Evolutionary conservation across 179 eudicot genomes (phyloP), one percentile per base, ranked within the genome.

Genomic region (Silene coronaria): DNA sequence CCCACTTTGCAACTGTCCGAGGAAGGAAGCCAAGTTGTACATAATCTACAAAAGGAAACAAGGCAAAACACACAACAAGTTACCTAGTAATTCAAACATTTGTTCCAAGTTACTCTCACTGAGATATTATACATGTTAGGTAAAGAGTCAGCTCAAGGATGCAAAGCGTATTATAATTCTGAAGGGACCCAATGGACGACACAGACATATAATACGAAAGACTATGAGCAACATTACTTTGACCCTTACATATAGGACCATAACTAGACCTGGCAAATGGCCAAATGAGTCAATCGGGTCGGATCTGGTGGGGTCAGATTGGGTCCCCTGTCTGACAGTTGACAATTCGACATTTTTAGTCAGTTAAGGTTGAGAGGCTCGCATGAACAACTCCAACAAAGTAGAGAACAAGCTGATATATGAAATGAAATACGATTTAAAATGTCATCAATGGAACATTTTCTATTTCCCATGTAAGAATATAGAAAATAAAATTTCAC

Each of bases 1-100:
- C 85, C 92, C 92, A 89, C 73, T 86, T 85, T 72, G 92, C 98
- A 55, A 88, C 75, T 81, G 81, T 79, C 78, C 90, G 88, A 13
- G 98, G 97, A 27, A 93, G 85, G 85, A 93, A 93, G 19, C 98
- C 98, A 75, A 93, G 83, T 85, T 93, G 98, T 71, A 93, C 80
- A 74, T 76, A 85, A 81, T 88, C 97, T 91, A 84, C 67, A 12
- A 34, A 66, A 82, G 82, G 46, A 68, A 55, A 67, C 53, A 28
- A 77, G 45, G 42, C 28, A 80, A 65, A 75, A 67, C 61, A 76
- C 22, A n/a, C 60, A 32, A 22, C 14, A 45, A 22, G 51, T 6
- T 66, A 68, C 46, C 19, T 27, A 67, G 10, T 7, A 6, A 16
- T 77, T 74, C 71, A 34, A 63, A 51, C 24, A 34, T 24, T 46